These are phyloP conservation scores for Acanthamoeba sp. DNA, from an alignment of 208 protist species.

Conservation along the genomic window DNA sequence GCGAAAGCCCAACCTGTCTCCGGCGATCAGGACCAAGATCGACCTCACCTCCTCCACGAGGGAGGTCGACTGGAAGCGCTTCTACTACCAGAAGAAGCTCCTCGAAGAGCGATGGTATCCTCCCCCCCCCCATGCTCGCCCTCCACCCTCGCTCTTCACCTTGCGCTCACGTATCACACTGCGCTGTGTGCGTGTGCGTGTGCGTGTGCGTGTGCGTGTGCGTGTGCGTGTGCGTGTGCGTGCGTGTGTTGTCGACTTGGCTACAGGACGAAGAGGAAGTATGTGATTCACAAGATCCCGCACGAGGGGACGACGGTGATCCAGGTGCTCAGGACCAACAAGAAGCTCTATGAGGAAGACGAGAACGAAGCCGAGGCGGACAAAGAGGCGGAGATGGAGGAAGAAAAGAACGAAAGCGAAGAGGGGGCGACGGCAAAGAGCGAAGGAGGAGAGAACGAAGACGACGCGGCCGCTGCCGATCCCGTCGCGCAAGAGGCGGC, in stretches of 20 bases:
- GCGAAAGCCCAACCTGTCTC: slow-evolving; percentile 13
- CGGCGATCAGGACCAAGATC: not conserved
- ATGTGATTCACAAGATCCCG: slow-evolving; percentile 5
- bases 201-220: no score
- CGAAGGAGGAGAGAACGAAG: not conserved
- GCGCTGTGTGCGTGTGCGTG: no score
- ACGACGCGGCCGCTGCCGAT: not conserved
- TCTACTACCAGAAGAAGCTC: slow-evolving; percentile 25
- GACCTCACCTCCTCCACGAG: not conserved
- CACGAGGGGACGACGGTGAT: slow-evolving; percentile 27
- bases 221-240: not conserved
- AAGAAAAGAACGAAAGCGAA: not conserved
- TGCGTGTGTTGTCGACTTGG: not conserved
- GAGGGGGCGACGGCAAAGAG: not conserved
- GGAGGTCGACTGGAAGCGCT: slow-evolving; percentile 15
- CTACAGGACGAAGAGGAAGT: not conserved
- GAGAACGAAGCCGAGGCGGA: not conserved
- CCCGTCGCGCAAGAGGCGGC: no score
- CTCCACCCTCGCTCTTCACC: not conserved
- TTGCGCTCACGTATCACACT: no score
- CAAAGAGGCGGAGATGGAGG: not conserved
- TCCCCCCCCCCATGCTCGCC: not conserved
- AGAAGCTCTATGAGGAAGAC: not conserved
- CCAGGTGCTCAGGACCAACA: slow-evolving; percentile 14
- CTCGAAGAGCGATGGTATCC: not conserved